Conservation (phyloP, 2,329 filamentous ascomycete species). For the Didymella arachidicola region DNA sequence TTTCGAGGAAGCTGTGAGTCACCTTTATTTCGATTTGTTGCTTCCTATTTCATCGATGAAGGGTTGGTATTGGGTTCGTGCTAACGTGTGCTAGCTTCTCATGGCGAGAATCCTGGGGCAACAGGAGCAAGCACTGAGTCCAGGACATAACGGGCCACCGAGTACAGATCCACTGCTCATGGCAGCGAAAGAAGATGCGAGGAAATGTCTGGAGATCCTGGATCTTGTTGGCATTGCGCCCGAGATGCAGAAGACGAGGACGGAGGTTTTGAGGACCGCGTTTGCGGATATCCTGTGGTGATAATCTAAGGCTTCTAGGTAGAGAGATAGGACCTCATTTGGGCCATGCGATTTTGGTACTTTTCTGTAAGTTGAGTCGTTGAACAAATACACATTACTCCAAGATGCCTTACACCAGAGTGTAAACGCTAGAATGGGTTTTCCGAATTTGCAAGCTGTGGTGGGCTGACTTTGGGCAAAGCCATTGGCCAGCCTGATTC, state of each 20-base stretch:
- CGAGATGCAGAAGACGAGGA: slow-evolving; percentile 59
- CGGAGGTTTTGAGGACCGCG: slow-evolving; percentile 55
- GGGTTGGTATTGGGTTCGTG: no score
- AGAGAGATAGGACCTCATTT: neutral
- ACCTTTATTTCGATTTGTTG: no score
- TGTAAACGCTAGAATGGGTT: no score
- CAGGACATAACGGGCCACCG: slow-evolving; percentile 36
- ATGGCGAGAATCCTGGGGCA: slow-evolving; percentile 51
- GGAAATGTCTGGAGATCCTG: slow-evolving; percentile 56
- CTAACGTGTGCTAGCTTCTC: slow-evolving; percentile 41
- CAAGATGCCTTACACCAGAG: no score
- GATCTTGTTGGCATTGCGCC: slow-evolving; percentile 54
- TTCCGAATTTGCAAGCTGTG: no score
- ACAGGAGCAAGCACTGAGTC: slow-evolving; percentile 45
- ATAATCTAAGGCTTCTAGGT: neutral
- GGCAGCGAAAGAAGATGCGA: slow-evolving; percentile 54
- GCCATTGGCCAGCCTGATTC: no score
- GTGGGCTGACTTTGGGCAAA: no score
- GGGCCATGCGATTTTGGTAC: neutral
- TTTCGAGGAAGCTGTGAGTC: slow-evolving; percentile 77
- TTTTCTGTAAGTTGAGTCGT: slow-evolving; percentile 1
- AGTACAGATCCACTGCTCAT: slow-evolving; percentile 45
- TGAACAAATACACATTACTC: neutral
- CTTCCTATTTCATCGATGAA: no score
- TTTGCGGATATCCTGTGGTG: slow-evolving; percentile 53